These are phyloP conservation scores for Mycena pura DNA, from an alignment of 768 basidiomycete genomes.

Conservation along the genomic window DNA sequence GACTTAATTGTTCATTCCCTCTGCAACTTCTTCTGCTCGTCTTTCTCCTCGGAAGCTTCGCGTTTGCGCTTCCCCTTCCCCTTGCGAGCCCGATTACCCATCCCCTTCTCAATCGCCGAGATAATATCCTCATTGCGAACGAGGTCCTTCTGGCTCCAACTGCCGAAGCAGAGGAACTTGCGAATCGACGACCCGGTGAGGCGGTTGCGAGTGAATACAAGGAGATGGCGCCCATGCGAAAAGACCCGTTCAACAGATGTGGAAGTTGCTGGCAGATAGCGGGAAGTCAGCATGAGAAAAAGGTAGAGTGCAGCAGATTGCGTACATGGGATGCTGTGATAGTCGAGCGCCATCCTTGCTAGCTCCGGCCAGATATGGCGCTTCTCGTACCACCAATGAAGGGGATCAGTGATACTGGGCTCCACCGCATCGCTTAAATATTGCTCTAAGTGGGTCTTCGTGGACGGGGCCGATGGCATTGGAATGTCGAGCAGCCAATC, in stretches of 20 bases:
- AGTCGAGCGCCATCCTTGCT: constrained; percentile 11
- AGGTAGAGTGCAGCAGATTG: neutral
- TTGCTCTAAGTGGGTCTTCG: too few species aligned
- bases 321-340: neutral
- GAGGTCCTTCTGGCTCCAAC: constrained; percentile 36
- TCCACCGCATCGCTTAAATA: too few species aligned
- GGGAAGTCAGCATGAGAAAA: neutral
- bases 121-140: constrained; percentile 36
- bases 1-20: neutral
- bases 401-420: constrained; percentile 17
- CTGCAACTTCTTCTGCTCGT: neutral
- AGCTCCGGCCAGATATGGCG: constrained; percentile 34
- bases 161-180: constrained; percentile 40
- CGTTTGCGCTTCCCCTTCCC: neutral
- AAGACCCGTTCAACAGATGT: constrained; percentile 13
- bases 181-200: constrained; percentile 33
- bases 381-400: constrained; percentile 39
- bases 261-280: constrained; percentile 4
- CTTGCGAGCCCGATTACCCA: neutral
- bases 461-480: too few species aligned
- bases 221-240: constrained; percentile 11
- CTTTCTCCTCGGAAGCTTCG: neutral
- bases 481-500: too few species aligned
- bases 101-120: neutral
- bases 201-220: constrained; percentile 6